Conservation (phyloP, 257 asterid species). For the Anisodus acutangulus region DNA sequence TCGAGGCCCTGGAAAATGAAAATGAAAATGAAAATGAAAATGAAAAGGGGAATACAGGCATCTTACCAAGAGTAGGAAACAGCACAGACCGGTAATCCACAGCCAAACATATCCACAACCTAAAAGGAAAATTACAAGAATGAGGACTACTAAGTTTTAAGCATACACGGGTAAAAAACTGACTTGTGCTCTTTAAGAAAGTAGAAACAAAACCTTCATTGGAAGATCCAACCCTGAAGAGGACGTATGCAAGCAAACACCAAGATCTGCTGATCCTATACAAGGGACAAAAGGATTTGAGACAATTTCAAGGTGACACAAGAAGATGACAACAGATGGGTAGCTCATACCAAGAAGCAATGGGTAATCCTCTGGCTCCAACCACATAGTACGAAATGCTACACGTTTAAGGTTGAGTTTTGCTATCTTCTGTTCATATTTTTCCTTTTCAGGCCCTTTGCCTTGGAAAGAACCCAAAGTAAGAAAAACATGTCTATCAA, state of each 20-base stretch:
- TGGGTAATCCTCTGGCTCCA: conserved; percentile 93
- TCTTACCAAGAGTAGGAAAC: conserved; percentile 96
- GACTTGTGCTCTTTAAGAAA: conserved; percentile 28
- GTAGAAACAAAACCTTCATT: conserved; percentile 69
- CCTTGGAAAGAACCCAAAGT: conserved; percentile 51
- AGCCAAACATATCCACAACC: conserved; percentile 99
- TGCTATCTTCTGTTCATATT: conserved; percentile 78
- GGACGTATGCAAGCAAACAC: conserved; percentile 94
- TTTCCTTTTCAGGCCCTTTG: conserved; percentile 98
- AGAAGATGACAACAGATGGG: conserved; percentile 4
- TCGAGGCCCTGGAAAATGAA: neutral
- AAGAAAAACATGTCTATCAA: conserved; percentile 26
- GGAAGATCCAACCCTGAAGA: conserved; percentile 97
- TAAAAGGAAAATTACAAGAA: conserved; percentile 34
- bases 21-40: conserved; percentile 20
- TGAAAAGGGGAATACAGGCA: conserved; percentile 27
- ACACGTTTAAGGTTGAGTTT: conserved; percentile 86
- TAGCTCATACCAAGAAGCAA: conserved; percentile 82
- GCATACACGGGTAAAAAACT: conserved; percentile 15
- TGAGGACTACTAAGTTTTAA: conserved; percentile 35
- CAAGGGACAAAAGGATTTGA: conserved; percentile 33
- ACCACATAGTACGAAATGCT: conserved; percentile 97
- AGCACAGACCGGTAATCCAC: conserved; percentile 97
- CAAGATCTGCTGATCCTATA: conserved; percentile 92
- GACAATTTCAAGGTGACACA: neutral